Conservation (phyloP, 2,329 filamentous ascomycete species). For the Ceratocystis diversiconidia region DNA sequence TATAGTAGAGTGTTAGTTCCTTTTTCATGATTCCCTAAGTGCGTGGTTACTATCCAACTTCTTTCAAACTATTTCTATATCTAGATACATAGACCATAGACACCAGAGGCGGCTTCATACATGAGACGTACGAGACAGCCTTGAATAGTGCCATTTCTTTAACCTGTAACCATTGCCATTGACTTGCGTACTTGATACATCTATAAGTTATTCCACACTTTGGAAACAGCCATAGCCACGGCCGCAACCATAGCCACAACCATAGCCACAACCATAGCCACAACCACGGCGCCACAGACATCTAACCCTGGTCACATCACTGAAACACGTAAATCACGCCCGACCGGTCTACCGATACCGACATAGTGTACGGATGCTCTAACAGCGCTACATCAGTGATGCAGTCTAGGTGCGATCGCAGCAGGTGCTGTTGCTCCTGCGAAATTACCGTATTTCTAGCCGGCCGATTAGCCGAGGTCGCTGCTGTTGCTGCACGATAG, state of each 20-base stretch:
- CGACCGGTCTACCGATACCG: slow-evolving; percentile 74
- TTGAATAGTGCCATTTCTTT: too few species aligned
- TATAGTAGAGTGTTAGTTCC: too few species aligned
- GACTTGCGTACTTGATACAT: too few species aligned
- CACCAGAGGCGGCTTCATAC: too few species aligned
- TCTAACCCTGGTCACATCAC: slow-evolving; percentile 21
- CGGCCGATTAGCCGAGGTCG: slow-evolving; percentile 27
- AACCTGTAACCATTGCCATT: too few species aligned
- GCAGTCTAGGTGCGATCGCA: slow-evolving; percentile 76
- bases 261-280: background rate
- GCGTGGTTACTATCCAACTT: too few species aligned
- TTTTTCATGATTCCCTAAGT: too few species aligned
- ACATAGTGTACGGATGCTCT: slow-evolving; percentile 84
- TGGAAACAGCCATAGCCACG: background rate
- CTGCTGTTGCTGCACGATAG: slow-evolving; percentile 20
- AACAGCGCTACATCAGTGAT: slow-evolving; percentile 80
- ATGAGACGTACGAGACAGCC: too few species aligned
- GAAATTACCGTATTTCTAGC: slow-evolving; percentile 74
- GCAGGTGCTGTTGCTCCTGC: slow-evolving; percentile 69
- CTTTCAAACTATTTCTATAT: too few species aligned
- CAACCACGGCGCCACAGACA: background rate
- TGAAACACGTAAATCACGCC: slow-evolving; percentile 78
- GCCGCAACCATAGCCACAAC: background rate
- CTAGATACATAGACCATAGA: too few species aligned
- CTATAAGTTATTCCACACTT: too few species aligned